phyloP scores from a whole-genome alignment of 495 filamentous ascomycete genomes.

The Mycothermus thermophilus region DNA sequence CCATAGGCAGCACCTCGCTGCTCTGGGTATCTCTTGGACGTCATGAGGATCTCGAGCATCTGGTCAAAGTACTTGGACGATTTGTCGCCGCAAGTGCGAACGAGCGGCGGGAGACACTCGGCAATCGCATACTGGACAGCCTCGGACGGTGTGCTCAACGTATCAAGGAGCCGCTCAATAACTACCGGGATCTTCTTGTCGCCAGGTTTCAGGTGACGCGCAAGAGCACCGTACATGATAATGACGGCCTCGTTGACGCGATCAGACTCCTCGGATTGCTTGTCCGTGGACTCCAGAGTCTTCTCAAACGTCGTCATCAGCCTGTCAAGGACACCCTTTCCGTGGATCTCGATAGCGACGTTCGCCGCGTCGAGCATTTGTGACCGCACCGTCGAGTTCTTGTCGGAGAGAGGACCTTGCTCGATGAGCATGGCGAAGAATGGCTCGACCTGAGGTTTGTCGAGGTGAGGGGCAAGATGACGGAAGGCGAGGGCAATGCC shows the following conservation, averaged over 20 bases:
- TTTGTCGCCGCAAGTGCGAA: slow-evolving; percentile 64
- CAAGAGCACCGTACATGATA: slow-evolving; percentile 88
- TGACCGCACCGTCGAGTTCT: slow-evolving; percentile 56
- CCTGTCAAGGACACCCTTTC: slow-evolving; percentile 66
- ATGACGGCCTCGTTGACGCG: slow-evolving; percentile 92
- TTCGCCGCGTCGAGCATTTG: slow-evolving; percentile 93
- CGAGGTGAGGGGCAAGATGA: slow-evolving; percentile 57
- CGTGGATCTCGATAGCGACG: slow-evolving; percentile 62
- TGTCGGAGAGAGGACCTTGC: slow-evolving; percentile 68
- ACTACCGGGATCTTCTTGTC: slow-evolving; percentile 76
- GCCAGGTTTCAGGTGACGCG: slow-evolving; percentile 68
- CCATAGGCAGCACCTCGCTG: slow-evolving; percentile 91
- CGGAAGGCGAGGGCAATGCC: slow-evolving; percentile 79
- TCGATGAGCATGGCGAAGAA: slow-evolving; percentile 80
- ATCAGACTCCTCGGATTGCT: slow-evolving; percentile 62
- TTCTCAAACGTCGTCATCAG: slow-evolving; percentile 85
- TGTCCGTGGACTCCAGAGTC: slow-evolving; percentile 67
- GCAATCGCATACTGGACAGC: slow-evolving; percentile 92
- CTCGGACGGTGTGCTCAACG: slow-evolving; percentile 90
- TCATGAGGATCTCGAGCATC: slow-evolving; percentile 63
- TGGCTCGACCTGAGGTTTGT: slow-evolving; percentile 50
- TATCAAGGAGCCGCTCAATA: slow-evolving; percentile 66
- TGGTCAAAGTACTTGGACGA: slow-evolving; percentile 66
- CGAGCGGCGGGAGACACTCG: slow-evolving; percentile 79
- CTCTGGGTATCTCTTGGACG: slow-evolving; percentile 77